These are phyloP conservation scores for Phytophthora uliginosa DNA, from an alignment of 352 stramenopile genomes.

Conservation along the genomic window DNA sequence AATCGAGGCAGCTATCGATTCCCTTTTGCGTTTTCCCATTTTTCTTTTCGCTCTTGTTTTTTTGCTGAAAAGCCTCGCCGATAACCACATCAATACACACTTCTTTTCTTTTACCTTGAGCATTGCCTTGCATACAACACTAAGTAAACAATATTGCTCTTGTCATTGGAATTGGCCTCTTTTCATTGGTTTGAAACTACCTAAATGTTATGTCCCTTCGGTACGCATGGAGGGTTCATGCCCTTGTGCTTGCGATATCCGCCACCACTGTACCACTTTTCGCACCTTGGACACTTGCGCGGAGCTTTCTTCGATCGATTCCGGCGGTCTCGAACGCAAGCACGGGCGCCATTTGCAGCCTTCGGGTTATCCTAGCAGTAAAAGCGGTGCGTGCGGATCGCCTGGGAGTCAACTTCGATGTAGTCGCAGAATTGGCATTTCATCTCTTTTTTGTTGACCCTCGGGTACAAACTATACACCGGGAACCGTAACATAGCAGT, in stretches of 20 bases:
- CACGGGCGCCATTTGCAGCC: background rate
- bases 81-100: background rate
- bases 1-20: background rate
- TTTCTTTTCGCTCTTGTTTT: background rate
- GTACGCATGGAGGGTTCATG: background rate
- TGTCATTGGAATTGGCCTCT: background rate
- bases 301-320: background rate
- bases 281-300: background rate
- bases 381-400: background rate
- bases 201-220: background rate
- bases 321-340: background rate
- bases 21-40: background rate
- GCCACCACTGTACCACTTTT: background rate
- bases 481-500: constrained; percentile 1
- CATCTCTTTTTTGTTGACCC: background rate
- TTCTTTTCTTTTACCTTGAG: too few relatives aligned
- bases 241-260: background rate
- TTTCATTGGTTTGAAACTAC: background rate
- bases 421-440: background rate
- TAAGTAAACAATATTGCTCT: too few relatives aligned
- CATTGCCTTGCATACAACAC: too few relatives aligned
- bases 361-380: background rate
- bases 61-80: background rate
- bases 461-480: background rate
- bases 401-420: background rate